Percentiles rank a stretch among this genome's conserved stretches.
Evolutionary conservation across 331 rosid genomes (phyloP).

Genomic region (Arachis monticola): DNA sequence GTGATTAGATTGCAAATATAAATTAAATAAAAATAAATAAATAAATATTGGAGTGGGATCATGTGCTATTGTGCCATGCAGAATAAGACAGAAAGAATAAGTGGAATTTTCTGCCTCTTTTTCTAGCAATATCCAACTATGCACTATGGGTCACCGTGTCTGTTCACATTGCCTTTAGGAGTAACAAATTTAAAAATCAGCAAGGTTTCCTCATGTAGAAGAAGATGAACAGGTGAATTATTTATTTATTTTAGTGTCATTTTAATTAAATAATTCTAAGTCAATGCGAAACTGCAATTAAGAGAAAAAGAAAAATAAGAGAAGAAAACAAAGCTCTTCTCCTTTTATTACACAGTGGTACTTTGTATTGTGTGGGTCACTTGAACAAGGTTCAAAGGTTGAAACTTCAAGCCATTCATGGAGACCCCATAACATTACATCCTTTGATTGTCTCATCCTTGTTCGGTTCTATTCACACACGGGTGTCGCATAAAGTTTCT

Average conservation of each 20-base stretch:
- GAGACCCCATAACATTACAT: slow-evolving; percentile 30
- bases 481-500: slow-evolving; percentile 36
- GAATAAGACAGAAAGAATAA: slow-evolving; percentile 7
- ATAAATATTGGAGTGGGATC: slow-evolving; percentile 11
- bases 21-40: background rate
- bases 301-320: background rate
- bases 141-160: slow-evolving; percentile 21
- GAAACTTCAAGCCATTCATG: slow-evolving; percentile 30
- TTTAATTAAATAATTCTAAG: background rate
- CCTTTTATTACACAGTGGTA: background rate
- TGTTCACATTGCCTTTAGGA: slow-evolving; percentile 11
- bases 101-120: slow-evolving; percentile 25
- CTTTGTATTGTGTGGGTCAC: slow-evolving; percentile 14
- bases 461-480: slow-evolving; percentile 7
- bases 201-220: slow-evolving; percentile 7
- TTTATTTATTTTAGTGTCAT: background rate
- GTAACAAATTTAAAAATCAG: background rate
- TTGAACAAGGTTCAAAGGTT: slow-evolving; percentile 26
- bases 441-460: background rate
- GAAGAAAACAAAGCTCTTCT: background rate
- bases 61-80: slow-evolving; percentile 22
- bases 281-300: background rate
- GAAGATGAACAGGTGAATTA: background rate
- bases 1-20: background rate
- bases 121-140: slow-evolving; percentile 3